Evolutionary conservation across 306 rosid genomes (phyloP), one percentile per base, ranked within the genome.

Genomic region (Herpetospermum pedunculosum): DNA sequence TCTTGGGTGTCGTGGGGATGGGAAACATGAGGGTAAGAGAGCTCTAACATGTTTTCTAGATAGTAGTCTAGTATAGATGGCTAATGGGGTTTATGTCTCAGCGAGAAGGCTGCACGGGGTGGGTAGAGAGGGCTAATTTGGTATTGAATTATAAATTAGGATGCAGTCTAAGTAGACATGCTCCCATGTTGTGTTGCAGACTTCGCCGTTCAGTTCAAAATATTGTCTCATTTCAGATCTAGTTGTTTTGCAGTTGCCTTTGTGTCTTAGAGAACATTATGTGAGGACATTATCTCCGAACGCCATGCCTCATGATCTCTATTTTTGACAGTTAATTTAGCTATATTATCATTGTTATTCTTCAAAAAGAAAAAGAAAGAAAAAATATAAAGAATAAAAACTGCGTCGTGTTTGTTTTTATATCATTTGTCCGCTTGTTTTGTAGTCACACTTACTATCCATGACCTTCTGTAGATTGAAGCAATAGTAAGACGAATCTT

Each of bases 401-500:
- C 28, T 63, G 10, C 49, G 38, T 19, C 28, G 23, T 41, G 23
- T 71, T 70, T 8, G 44, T 48, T 18, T 49, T 14, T 72, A 21
- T 10, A 50, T 50, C 50, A 52, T 50, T 34, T 14, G 32, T 72
- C 30, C 48, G 9, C 38, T 55, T 47, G 32, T 18, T 38, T 8
- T 54, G 50, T 34, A 18, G 8, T 50, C 28, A 37, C 59, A 69
- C 70, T 58, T 38, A 41, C 74, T 50, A 41, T 75, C 70, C 78
- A 76, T 75, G 73, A 53, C 75, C 55, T 79, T 74, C 29, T 83
- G 76, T 74, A 93, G 98, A 89, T 91, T 80, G 98, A 94, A 86
- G 95, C 98, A 32, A 83, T 94, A 64, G 87, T 97, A 38, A 87
- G 92, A 86, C 87, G 98, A 84, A 87, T 94, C 73, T 78, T 94